Base-by-base conservation (phyloP, 441 rosid species). In the Croton laevigatus region DNA sequence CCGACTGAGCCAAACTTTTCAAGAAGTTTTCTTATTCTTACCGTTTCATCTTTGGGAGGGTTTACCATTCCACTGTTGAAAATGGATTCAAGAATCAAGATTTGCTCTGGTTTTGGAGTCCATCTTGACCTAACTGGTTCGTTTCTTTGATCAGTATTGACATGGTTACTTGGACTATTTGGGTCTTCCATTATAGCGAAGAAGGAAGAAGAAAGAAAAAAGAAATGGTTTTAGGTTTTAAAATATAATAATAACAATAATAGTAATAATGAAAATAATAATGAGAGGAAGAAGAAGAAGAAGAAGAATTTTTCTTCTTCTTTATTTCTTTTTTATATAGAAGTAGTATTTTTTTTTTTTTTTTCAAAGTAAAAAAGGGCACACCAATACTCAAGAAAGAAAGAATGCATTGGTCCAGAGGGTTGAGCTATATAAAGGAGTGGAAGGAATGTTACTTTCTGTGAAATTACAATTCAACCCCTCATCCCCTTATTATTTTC, bases 51-150 rank as follows among this genome's bases (percentile, higher is more conserved):
- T 78, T 94, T 94, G 6, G 97, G 96, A 34, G 99, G 99, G 74
- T 94, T 94, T 8, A 94, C 97, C 97, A 92, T 91, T 27, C 99
- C 99, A 70, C 99, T 90, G 75, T 94, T 91, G 83, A 91, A 94
- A 87, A 94, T 91, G 78, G 99, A 90, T 80, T 94, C 99, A 13
- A 94, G 97, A 67, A 94, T 94, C 80, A 91, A 83, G 81, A 94
- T 91, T 80, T 94, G 99, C 80, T 94, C 99, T 13, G 97, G 94
- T 79, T 94, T 94, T 6, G 99, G 99, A 42, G 94, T 91, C 99
- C 99, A 94, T 75, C 99, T 72, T 69, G 98, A 91, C 75, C 98
- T 78, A 59, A 91, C 96, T 3, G 93, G 89, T 74, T 94, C 96
- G 32, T 73, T 70, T 62, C 88, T 81, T 68, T 85, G 83, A 8